These are phyloP conservation scores for Syzygium aqueum DNA, from an alignment of 345 rosid species.

Conservation along the genomic window DNA sequence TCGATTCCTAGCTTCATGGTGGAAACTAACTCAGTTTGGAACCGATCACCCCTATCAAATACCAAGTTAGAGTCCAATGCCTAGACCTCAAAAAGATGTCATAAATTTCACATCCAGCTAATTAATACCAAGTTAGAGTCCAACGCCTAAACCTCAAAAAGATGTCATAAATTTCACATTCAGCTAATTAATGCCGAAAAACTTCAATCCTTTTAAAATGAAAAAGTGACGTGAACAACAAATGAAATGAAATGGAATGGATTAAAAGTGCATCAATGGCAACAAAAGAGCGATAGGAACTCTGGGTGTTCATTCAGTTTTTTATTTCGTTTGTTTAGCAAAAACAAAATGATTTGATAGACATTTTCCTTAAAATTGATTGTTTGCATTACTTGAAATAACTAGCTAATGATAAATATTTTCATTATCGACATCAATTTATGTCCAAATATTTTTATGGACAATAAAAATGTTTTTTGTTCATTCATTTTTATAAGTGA, in stretches of 20 bases:
- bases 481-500: neutral
- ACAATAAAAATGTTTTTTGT: neutral
- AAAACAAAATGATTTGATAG: neutral
- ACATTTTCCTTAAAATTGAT: fast-evolving
- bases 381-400: too few species aligned
- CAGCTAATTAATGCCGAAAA: neutral
- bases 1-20: too few species aligned
- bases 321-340: fast-evolving
- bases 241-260: neutral
- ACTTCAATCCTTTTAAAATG: neutral
- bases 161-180: neutral
- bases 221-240: neutral
- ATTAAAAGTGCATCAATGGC: neutral
- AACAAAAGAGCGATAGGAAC: neutral
- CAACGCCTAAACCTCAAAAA: neutral
- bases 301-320: neutral
- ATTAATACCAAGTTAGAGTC: too few species aligned
- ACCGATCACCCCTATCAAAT: neutral
- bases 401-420: too few species aligned
- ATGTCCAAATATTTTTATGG: neutral
- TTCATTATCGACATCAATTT: neutral
- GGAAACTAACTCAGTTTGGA: too few species aligned
- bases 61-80: neutral
- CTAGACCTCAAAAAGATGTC: neutral
- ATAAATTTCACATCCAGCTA: neutral